Percentiles rank a stretch among this genome's conserved stretches.
These are phyloP conservation scores for Durusdinium trenchii DNA, from an alignment of 73 alveolate genomes.

Conservation along the genomic window DNA sequence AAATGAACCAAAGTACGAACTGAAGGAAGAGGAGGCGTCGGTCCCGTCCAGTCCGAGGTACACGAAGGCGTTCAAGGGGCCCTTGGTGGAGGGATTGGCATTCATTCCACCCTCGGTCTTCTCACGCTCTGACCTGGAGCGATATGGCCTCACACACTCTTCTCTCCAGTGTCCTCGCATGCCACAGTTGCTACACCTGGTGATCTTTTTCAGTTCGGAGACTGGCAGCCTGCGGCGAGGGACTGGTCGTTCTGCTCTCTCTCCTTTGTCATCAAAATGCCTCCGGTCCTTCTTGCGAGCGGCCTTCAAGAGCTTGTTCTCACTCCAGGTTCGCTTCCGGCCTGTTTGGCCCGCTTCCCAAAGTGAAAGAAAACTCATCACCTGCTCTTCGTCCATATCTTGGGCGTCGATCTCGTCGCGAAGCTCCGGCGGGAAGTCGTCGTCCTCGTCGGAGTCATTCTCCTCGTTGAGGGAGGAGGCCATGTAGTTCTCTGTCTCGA, in stretches of 20 bases:
- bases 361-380: neutral
- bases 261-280: neutral
- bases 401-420: neutral
- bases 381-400: neutral
- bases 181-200: slow-evolving; percentile 24
- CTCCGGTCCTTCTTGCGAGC: neutral
- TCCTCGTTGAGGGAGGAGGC: neutral
- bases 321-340: neutral
- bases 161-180: slow-evolving; percentile 19
- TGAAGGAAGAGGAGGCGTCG: slow-evolving; percentile 3
- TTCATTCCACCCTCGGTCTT: too few species aligned
- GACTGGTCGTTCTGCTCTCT: neutral
- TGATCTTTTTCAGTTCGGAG: neutral
- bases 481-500: neutral
- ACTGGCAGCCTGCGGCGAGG: neutral
- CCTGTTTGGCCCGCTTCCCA: neutral
- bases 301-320: neutral
- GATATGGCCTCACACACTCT: neutral
- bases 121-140: neutral
- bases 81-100: too few species aligned
- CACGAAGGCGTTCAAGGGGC: too few species aligned
- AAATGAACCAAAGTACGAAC: neutral
- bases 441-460: too few species aligned
- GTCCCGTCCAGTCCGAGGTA: too few species aligned
- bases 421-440: neutral